Base-by-base conservation (phyloP, 2,329 filamentous ascomycete species). In the Aureobasidium sp. region DNA sequence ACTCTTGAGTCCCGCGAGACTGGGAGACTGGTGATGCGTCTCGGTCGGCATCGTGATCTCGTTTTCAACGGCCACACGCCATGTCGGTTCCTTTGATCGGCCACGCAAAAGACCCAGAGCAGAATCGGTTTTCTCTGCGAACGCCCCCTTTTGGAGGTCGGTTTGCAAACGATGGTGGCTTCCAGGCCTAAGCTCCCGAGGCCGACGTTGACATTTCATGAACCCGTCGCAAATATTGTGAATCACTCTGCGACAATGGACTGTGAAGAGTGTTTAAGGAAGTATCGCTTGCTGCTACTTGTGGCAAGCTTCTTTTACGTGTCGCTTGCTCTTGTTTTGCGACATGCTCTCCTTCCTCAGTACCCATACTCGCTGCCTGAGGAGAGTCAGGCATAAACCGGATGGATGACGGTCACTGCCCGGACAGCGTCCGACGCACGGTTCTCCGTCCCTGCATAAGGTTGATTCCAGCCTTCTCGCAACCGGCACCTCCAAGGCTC, bases 221-320 rank as follows among this genome's bases (percentile, higher is more conserved):
- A 50, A 61, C 45, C 56, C 31, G 58, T 61, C 33, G 58, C 45
- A 50, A n/a, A 38, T 50, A 42, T 50, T 50, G 43, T 61, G 58
- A 60, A 61, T 51, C 58, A 61, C 58, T 50, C 58, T 61, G 58
- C 33, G 58, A 61, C 58, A 61, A 50, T 61, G 45, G 58, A 23
- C 27, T 61, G 58, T n/a, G 15, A 8, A 38, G 31, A 61, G 29
- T 47, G 25, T 29, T 33, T 59, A 27, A 43, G 42, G 55, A 11
- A 59, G 55, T 47, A 18, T 47, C 55, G 42, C 40, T 59, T 59
- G 55, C 42, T 59, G 42, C 31, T 47, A n/a, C 27, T 29, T 29
- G 23, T 9, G 11, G 29, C 55, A 20, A 36, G 27, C 27, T 36
- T 20, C 18, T n/a, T 29, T 36, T 25, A 9, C 38, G 16, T 33